phyloP scores from a whole-genome alignment of 2,329 filamentous ascomycete genomes.

The Fusarium concolor region DNA sequence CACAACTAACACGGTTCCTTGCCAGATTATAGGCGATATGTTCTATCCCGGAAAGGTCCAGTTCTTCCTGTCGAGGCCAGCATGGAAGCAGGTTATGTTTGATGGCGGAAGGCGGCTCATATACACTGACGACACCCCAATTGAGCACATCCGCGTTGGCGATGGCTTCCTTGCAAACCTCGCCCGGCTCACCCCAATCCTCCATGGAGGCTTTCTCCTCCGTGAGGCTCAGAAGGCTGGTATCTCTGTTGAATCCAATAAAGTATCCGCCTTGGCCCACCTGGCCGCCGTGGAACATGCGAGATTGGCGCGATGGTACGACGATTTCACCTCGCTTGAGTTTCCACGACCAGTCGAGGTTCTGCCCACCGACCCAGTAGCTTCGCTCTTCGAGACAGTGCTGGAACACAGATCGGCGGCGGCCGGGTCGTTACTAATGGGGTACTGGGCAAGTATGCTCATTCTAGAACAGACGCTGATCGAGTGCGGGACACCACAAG shows the following conservation, averaged over 20 bases:
- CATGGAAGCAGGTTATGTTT: slow-evolving; percentile 52
- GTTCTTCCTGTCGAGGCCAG: slow-evolving; percentile 53
- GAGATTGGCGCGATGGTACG: slow-evolving; percentile 51
- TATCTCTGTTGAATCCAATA: slow-evolving; percentile 46
- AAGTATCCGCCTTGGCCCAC: slow-evolving; percentile 47
- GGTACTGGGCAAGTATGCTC: slow-evolving; percentile 55
- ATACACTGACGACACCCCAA: slow-evolving; percentile 40
- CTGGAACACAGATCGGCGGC: slow-evolving; percentile 49
- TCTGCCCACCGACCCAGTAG: slow-evolving; percentile 45
- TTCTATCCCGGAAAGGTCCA: slow-evolving; percentile 51
- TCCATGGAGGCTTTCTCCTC: slow-evolving; percentile 50
- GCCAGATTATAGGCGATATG: slow-evolving; percentile 54
- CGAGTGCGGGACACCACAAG: slow-evolving; percentile 47
- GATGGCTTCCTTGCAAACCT: slow-evolving; percentile 52
- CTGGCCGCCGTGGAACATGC: slow-evolving; percentile 46
- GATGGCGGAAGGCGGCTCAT: slow-evolving; percentile 44
- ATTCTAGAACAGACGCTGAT: slow-evolving; percentile 54
- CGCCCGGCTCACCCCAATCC: slow-evolving; percentile 50
- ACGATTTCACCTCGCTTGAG: slow-evolving; percentile 42
- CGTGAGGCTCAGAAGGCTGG: slow-evolving; percentile 48
- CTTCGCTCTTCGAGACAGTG: slow-evolving; percentile 50
- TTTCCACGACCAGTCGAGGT: slow-evolving; percentile 45
- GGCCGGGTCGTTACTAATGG: slow-evolving; percentile 52
- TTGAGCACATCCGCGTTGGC: slow-evolving; percentile 42
- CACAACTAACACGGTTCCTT: slow-evolving; percentile 38